Conservation (phyloP, 192 early-diverging fungal species). For the Coemansia pectinata region DNA sequence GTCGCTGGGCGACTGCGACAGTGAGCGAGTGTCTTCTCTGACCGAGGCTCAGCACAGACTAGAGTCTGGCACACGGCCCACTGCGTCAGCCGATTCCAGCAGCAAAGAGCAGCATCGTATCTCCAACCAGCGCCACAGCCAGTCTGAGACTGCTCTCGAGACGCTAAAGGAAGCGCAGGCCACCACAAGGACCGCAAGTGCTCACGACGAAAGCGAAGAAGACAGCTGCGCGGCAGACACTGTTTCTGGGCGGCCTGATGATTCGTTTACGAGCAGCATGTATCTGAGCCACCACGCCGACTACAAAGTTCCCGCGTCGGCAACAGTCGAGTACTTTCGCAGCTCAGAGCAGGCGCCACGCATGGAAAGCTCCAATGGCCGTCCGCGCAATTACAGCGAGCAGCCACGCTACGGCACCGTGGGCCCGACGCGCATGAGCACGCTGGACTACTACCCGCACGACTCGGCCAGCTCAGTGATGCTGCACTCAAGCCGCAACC, state of each 20-base stretch:
- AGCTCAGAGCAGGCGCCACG: slow-evolving; percentile 23
- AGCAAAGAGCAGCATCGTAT: slow-evolving; percentile 5
- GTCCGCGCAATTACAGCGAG: slow-evolving; percentile 34
- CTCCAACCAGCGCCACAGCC: slow-evolving; percentile 46
- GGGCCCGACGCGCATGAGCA: slow-evolving; percentile 29
- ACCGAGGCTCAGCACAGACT: slow-evolving; percentile 13
- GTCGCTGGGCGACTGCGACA: background rate
- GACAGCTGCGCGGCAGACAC: background rate
- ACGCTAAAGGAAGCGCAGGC: slow-evolving; percentile 34
- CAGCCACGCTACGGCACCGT: slow-evolving; percentile 1
- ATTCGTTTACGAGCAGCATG: slow-evolving; percentile 4
- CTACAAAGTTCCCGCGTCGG: slow-evolving; percentile 43
- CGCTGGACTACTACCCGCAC: slow-evolving; percentile 28
- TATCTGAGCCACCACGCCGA: slow-evolving; percentile 12
- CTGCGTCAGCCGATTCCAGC: background rate
- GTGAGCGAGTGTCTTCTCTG: background rate
- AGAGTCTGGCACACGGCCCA: slow-evolving; percentile 13
- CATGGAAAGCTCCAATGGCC: slow-evolving; percentile 1
- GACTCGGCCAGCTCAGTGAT: slow-evolving; percentile 21
- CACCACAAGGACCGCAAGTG: background rate
- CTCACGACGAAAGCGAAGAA: background rate
- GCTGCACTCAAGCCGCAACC: slow-evolving; percentile 58
- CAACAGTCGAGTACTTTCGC: slow-evolving; percentile 29
- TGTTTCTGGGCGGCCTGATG: background rate
- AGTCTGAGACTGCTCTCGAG: slow-evolving; percentile 52